Percentiles rank a stretch among this genome's conserved stretches.
Conservation (phyloP, 2,329 filamentous ascomycete genomes). For the Talaromyces sp. region DNA sequence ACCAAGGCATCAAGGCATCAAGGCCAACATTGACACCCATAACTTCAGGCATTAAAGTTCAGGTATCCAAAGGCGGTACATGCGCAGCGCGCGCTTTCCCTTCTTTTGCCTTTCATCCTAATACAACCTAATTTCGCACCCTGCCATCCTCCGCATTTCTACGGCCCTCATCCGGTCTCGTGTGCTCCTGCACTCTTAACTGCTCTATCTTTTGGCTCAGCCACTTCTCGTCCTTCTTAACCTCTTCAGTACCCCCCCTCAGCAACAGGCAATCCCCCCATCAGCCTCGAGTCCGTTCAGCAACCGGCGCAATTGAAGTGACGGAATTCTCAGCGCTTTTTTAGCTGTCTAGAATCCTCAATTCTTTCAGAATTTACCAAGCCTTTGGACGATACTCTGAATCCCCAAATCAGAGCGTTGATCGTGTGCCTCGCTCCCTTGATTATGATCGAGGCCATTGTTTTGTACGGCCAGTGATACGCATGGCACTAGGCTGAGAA, state of each 20-base stretch:
- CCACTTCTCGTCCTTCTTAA: not conserved
- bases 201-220: not conserved
- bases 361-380: not conserved
- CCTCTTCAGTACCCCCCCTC: too few species aligned
- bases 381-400: not conserved
- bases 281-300: not conserved
- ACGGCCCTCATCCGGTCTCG: not conserved
- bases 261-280: not conserved
- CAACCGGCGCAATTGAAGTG: conserved; percentile 2
- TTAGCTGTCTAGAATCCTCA: not conserved
- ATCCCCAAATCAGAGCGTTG: not conserved
- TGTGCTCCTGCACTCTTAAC: not conserved
- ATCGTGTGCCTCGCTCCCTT: conserved; percentile 15
- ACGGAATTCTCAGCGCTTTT: not conserved
- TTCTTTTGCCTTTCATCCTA: conserved; percentile 2
- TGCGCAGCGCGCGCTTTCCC: conserved; percentile 13
- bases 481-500: conserved; percentile 32
- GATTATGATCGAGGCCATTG: conserved; percentile 28
- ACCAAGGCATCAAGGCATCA: not conserved
- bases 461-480: conserved; percentile 25
- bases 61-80: conserved; percentile 8
- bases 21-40: not conserved
- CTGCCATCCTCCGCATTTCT: not conserved
- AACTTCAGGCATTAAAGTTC: not conserved
- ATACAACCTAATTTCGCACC: not conserved